Conservation (phyloP, 1,284 basidiomycete genomes). For the Irpex rosettiformis region DNA sequence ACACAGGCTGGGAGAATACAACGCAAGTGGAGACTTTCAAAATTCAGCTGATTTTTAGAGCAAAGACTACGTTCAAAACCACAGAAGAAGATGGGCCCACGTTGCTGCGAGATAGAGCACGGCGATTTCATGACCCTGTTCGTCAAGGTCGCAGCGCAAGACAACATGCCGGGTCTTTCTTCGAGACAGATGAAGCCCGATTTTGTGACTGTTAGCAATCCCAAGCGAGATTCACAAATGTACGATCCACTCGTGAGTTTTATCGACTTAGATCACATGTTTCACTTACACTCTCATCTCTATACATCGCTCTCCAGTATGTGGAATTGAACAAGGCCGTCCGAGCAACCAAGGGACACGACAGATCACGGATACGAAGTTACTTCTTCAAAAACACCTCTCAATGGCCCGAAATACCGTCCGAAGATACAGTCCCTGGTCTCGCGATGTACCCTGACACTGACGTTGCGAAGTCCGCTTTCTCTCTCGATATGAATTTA, state of each 20-base stretch:
- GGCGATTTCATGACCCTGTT: neutral
- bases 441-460: neutral
- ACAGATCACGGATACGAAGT: neutral
- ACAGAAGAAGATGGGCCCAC: neutral
- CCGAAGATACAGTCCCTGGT: neutral
- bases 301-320: neutral
- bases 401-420: neutral
- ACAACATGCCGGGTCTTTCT: neutral
- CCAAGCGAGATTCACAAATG: neutral
- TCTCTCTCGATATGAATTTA: no score
- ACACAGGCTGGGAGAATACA: no score
- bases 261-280: neutral
- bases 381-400: neutral
- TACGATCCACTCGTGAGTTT: neutral
- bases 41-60: neutral
- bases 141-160: neutral
- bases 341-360: slow-evolving; percentile 19
- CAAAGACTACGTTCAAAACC: neutral
- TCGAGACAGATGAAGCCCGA: neutral
- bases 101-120: neutral
- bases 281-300: neutral
- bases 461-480: neutral
- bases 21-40: neutral
- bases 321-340: neutral
- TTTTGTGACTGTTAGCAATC: neutral